Evolutionary conservation across 345 rosid genomes (phyloP), one percentile per base, ranked within the genome.

Genomic region (Aurinia saxatilis): DNA sequence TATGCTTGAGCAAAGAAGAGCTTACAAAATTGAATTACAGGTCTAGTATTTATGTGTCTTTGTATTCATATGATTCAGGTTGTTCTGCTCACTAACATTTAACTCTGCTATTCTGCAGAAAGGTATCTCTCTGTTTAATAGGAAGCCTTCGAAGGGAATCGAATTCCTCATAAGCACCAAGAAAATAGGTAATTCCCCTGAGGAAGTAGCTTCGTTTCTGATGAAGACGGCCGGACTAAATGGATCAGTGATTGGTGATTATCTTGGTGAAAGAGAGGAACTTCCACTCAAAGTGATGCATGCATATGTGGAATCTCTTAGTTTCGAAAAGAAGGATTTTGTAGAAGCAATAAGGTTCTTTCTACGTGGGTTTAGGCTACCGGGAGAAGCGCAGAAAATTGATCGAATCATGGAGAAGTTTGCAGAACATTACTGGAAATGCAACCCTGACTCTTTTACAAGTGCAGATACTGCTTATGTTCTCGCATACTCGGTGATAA

Each of bases 401-500:
- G 99, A 93, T 60, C 82, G 97, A 42, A 85, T 93, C 58, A 90
- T 93, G 97, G 97, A 90, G 27, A 90, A 93, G 77, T 93, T 90
- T 77, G 99, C 99, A 19, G 96, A 93, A 71, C 91, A 95, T 41
- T 93, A 84, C 69, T 93, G 99, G 74, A 90, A 84, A 84, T 87
- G 93, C 74, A 90, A 84, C 73, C 95, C 97, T 33, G 82, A 50
- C 71, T 90, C 97, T 76, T 93, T 90, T 67, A 83, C 89, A 1
- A 90, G 92, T 55, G 99, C 99, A 38, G 97, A 93, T 72, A 90
- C 99, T 65, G 95, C 99, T 31, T 90, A 93, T 54, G 92, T 93
- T 69, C 92, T 88, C 15, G 99, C 99, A 4, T 90, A 93, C 70
- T 90, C 97, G 17, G 99, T 93, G 60, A 93, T 93, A 68, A 12